Conservation (phyloP, 192 early-diverging fungal genomes). For the Entophlyctis helioformis region DNA sequence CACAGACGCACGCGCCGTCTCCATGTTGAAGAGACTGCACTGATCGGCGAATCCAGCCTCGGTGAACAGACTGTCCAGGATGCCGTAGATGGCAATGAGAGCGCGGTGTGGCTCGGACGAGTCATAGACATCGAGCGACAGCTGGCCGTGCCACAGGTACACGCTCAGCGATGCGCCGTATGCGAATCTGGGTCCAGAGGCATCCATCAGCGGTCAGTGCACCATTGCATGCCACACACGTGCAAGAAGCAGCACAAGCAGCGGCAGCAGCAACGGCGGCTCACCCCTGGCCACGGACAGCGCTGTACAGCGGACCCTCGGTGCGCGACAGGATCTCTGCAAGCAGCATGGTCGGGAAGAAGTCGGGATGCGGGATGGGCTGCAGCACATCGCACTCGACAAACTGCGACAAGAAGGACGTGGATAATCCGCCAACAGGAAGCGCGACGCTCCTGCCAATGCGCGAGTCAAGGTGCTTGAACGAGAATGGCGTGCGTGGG, state of each 20-base stretch:
- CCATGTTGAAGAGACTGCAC: constrained; percentile 26
- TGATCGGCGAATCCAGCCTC: constrained; percentile 28
- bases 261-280: too few species aligned
- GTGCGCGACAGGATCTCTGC: constrained; percentile 55
- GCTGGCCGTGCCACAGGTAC: constrained; percentile 42
- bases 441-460: constrained; percentile 20
- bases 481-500: constrained; percentile 17
- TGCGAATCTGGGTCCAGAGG: too few species aligned
- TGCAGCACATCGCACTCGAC: constrained; percentile 40
- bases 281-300: constrained; percentile 59
- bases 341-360: constrained; percentile 40
- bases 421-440: constrained; percentile 31
- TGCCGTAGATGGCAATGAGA: constrained; percentile 27
- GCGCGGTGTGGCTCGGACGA: constrained; percentile 33
- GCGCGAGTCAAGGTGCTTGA: constrained; percentile 5
- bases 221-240: too few species aligned
- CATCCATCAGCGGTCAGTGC: too few species aligned
- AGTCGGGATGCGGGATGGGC: constrained; percentile 26
- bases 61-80: constrained; percentile 23
- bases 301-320: constrained; percentile 67
- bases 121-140: constrained; percentile 32
- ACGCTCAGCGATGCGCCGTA: constrained; percentile 53
- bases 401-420: constrained; percentile 29
- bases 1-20: constrained; percentile 36
- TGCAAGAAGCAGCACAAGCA: too few species aligned